A percentile compares a stretch with the other conserved stretches of the same genome.
These are phyloP conservation scores for Leccinum uliginosum DNA, from an alignment of 768 basidiomycete genomes.

Conservation along the genomic window DNA sequence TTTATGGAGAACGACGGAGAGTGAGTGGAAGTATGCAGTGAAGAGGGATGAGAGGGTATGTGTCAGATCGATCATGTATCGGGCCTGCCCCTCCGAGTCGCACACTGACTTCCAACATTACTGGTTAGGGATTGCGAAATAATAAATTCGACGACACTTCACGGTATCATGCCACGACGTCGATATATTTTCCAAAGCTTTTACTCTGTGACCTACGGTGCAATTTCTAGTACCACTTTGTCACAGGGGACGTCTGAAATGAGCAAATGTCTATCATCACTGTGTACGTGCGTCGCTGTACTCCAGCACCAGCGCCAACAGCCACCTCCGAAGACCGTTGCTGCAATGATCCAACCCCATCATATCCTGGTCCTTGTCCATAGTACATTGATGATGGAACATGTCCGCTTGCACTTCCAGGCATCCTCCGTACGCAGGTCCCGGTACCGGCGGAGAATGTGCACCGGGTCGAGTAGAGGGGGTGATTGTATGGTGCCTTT, in stretches of 20 bases:
- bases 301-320: constrained; percentile 18
- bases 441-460: constrained; percentile 15
- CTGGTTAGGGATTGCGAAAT: too few species aligned
- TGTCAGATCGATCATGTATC: too few species aligned
- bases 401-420: constrained; percentile 21
- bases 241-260: background rate
- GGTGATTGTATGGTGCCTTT: constrained; percentile 16
- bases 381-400: constrained; percentile 3
- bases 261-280: background rate
- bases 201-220: background rate
- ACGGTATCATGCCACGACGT: too few species aligned
- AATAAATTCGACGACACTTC: too few species aligned
- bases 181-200: too few species aligned
- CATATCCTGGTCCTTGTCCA: constrained; percentile 19
- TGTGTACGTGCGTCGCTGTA: constrained; percentile 19
- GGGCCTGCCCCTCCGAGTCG: too few species aligned
- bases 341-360: constrained; percentile 24
- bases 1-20: too few species aligned
- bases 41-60: too few species aligned
- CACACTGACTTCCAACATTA: too few species aligned
- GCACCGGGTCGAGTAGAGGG: constrained; percentile 7
- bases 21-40: too few species aligned
- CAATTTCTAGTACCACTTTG: background rate
- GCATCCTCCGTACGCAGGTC: constrained; percentile 18
- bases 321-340: constrained; percentile 30